Base-by-base conservation (phyloP, 140 eudicot species). In the Bidens hawaiensis region DNA sequence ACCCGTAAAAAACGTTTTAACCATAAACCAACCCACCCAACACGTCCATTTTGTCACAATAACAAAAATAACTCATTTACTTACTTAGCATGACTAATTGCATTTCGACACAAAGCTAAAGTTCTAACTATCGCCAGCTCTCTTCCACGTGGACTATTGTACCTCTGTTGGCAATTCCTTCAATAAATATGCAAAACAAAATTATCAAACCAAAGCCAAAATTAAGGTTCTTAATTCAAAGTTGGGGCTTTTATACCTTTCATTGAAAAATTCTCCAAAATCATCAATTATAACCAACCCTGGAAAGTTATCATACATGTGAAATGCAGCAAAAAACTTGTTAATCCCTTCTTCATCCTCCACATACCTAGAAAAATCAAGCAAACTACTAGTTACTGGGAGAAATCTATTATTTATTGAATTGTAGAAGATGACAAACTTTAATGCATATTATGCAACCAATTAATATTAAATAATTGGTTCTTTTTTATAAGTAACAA, bases 291-390 rank as follows among this genome's bases (percentile, higher is more conserved):
- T 65, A 36, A 94, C 90, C 50, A 74, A 71, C 31, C 30, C 53
- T 26, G 99, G 99, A 67, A 64, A 73, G 2, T 19, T 48, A 68
- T 70, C 64, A 53, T 77, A 80, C 80, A 85, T 67, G 73, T 94
- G 99, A 67, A 94, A 94, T 38, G 97, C 99, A 72, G 97, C 86
- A 65, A 94, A 94, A 54, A 81, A 94, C 38, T 73, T 73, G 76
- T 81, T 77, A 66, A 94, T 72, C 64, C 85, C 97, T 59, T 85
- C 90, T 46, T 79, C 89, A 74, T 85, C 88, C 25, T 94, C 94
- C 64, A 88, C 84, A 54, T 94, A 94, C 81, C 99, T 94, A 54
- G 12, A 6, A 24, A 38, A 10, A 11, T 38, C 2, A 38, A 38
- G 45, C 13, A 38, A 11, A 12, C 1, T 38, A n/a, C n/a, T n/a